These are phyloP conservation scores for Cicer yamashitae DNA, from an alignment of 306 rosid species.

Conservation along the genomic window DNA sequence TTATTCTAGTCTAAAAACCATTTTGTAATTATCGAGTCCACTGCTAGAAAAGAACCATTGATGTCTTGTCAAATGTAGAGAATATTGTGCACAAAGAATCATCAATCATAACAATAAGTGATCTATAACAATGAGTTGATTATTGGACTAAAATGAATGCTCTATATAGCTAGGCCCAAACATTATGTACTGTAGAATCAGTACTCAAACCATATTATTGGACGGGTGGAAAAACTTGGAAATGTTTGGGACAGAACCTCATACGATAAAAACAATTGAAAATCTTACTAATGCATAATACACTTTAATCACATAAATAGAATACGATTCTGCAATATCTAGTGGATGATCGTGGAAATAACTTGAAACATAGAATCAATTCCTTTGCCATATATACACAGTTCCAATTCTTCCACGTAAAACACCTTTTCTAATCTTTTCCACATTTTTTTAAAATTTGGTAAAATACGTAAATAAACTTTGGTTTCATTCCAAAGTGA, in stretches of 20 bases:
- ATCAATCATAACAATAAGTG: background rate
- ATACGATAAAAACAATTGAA: constrained; percentile 11
- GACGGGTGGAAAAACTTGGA: background rate
- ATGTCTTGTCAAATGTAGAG: constrained; percentile 21
- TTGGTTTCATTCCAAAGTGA: constrained; percentile 45
- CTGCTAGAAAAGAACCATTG: background rate
- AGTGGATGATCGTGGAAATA: constrained; percentile 49
- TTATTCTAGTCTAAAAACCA: constrained; percentile 4
- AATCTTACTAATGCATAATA: constrained; percentile 10
- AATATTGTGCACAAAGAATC: constrained; percentile 13
- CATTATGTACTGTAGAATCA: too few relatives aligned
- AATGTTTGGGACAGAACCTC: constrained; percentile 27
- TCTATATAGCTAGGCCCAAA: background rate
- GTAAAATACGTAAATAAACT: constrained; percentile 30
- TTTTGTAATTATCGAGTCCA: constrained; percentile 3
- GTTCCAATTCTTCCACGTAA: constrained; percentile 44
- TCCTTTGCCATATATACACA: constrained; percentile 38
- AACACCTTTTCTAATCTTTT: constrained; percentile 2
- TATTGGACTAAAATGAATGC: background rate
- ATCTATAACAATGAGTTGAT: background rate
- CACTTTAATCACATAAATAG: constrained; percentile 34
- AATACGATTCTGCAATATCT: constrained; percentile 52
- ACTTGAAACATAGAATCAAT: constrained; percentile 46
- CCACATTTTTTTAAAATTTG: constrained; percentile 1
- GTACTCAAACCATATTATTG: too few relatives aligned